Evolutionary conservation across 2,329 filamentous ascomycete species (phyloP).

Genomic region (Colletotrichum sp.): DNA sequence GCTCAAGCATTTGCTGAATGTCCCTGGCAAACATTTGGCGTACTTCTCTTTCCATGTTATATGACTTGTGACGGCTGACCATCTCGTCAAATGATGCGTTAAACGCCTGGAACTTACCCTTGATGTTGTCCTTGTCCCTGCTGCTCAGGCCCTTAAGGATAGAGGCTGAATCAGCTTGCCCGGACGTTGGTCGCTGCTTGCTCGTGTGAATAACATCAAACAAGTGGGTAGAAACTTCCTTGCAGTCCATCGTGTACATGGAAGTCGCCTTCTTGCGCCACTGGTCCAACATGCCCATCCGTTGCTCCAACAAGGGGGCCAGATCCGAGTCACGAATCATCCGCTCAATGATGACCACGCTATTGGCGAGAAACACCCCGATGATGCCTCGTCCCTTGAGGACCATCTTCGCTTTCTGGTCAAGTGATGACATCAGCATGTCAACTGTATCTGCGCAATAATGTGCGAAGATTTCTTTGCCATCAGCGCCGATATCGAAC

Average conservation of each 20-base stretch:
- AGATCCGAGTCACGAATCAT: constrained; percentile 85
- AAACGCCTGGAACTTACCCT: constrained; percentile 93
- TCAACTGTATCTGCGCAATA: constrained; percentile 93
- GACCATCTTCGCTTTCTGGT: constrained; percentile 73
- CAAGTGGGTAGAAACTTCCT: constrained; percentile 82
- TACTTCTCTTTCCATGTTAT: constrained; percentile 91
- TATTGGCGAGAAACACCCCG: constrained; percentile 92
- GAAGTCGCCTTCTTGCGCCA: constrained; percentile 89
- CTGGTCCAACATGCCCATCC: constrained; percentile 71
- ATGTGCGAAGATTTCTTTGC: constrained; percentile 84
- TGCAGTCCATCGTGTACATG: constrained; percentile 86
- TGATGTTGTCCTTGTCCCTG: constrained; percentile 96
- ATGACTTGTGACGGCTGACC: constrained; percentile 79
- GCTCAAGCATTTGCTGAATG: constrained; percentile 90
- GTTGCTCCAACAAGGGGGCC: constrained; percentile 69
- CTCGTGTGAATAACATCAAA: constrained; percentile 94
- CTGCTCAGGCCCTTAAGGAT: constrained; percentile 83
- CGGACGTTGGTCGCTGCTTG: constrained; percentile 75
- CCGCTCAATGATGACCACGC: constrained; percentile 81
- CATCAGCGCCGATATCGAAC: constrained; percentile 89
- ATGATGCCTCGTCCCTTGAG: constrained; percentile 80
- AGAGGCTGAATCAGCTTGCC: constrained; percentile 79
- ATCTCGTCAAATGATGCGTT: constrained; percentile 91
- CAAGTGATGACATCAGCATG: constrained; percentile 74
- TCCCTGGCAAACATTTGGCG: constrained; percentile 80